Conservation (phyloP, 176 grass and related monocot species). For the Poa pratensis region DNA sequence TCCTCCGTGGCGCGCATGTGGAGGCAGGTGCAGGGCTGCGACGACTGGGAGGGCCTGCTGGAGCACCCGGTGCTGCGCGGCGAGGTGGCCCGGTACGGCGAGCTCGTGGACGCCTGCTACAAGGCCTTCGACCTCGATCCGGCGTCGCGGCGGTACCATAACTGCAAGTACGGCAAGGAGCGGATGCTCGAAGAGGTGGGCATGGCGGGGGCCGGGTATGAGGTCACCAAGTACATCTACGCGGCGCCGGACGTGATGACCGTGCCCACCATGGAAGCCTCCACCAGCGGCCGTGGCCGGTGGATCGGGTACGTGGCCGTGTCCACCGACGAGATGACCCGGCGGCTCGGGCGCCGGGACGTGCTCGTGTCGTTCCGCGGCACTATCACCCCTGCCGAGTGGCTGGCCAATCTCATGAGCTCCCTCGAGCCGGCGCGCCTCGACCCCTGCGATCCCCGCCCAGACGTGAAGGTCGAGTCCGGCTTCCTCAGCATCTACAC, state of each 20-base stretch:
- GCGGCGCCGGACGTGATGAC: slow-evolving; percentile 61
- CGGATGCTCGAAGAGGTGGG: slow-evolving; percentile 61
- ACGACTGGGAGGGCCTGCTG: slow-evolving; percentile 59
- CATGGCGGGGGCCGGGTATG: slow-evolving; percentile 58
- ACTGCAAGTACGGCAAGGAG: slow-evolving; percentile 62
- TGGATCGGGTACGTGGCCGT: slow-evolving; percentile 84
- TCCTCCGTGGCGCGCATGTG: slow-evolving; percentile 57
- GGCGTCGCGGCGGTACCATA: slow-evolving; percentile 57
- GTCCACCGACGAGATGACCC: slow-evolving; percentile 58
- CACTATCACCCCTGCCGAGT: slow-evolving; percentile 73
- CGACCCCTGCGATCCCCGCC: slow-evolving; percentile 60
- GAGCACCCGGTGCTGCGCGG: slow-evolving; percentile 42
- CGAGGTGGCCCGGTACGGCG: slow-evolving; percentile 77
- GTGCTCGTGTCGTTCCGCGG: slow-evolving; percentile 81
- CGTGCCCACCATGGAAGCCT: slow-evolving; percentile 48
- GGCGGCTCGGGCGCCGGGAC: slow-evolving; percentile 63
- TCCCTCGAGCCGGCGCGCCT: slow-evolving; percentile 67
- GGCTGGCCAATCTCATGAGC: slow-evolving; percentile 90
- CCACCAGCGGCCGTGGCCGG: slow-evolving; percentile 48
- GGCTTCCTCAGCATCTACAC: slow-evolving; percentile 93
- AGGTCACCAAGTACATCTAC: slow-evolving; percentile 70
- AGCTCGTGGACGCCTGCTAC: slow-evolving; percentile 73
- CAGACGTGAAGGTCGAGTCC: slow-evolving; percentile 78
- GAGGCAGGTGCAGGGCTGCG: slow-evolving; percentile 66
- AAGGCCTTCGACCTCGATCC: slow-evolving; percentile 69